Conservation (phyloP, 2,329 filamentous ascomycete genomes). For the Diaporthe sp. region DNA sequence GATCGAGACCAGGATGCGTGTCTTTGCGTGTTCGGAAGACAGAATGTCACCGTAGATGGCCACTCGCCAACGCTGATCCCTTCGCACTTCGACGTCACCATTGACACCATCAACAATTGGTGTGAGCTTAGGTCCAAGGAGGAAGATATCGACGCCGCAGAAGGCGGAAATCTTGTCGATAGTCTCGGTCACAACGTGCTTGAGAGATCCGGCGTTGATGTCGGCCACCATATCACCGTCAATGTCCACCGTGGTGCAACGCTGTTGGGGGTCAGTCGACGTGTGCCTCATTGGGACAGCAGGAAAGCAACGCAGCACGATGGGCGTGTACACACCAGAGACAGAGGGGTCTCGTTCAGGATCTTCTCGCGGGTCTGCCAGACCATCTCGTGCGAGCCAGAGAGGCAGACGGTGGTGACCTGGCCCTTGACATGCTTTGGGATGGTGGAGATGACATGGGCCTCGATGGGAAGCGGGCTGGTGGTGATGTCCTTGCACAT, state of each 20-base stretch:
- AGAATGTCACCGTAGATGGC: conserved; percentile 96
- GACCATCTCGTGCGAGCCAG: conserved; percentile 87
- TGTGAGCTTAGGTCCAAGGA: conserved; percentile 89
- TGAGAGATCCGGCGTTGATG: conserved; percentile 73
- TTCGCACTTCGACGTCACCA: conserved; percentile 84
- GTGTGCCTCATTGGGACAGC: conserved; percentile 46
- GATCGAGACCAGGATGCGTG: conserved; percentile 94
- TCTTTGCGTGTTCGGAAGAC: conserved; percentile 97
- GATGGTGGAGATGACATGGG: conserved; percentile 84
- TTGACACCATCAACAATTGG: conserved; percentile 81
- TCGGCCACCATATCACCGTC: conserved; percentile 92
- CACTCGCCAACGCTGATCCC: conserved; percentile 91
- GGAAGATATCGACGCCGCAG: conserved; percentile 96
- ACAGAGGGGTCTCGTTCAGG: conserved; percentile 90
- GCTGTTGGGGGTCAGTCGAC: conserved; percentile 63
- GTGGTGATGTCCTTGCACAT: conserved; percentile 87
- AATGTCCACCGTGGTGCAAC: conserved; percentile 93
- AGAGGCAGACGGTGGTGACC: conserved; percentile 91
- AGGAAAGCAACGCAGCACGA: conserved; percentile 35
- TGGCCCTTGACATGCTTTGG: conserved; percentile 78
- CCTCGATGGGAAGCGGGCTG: conserved; percentile 79
- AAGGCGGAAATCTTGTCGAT: conserved; percentile 88
- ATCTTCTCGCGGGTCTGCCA: conserved; percentile 91
- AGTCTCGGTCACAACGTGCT: conserved; percentile 82
- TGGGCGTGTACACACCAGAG: conserved; percentile 75